A percentile compares a stretch with the other conserved stretches of the same genome.
phyloP scores from a whole-genome alignment of 306 rosid species.

The Pachyrhizus erosus region DNA sequence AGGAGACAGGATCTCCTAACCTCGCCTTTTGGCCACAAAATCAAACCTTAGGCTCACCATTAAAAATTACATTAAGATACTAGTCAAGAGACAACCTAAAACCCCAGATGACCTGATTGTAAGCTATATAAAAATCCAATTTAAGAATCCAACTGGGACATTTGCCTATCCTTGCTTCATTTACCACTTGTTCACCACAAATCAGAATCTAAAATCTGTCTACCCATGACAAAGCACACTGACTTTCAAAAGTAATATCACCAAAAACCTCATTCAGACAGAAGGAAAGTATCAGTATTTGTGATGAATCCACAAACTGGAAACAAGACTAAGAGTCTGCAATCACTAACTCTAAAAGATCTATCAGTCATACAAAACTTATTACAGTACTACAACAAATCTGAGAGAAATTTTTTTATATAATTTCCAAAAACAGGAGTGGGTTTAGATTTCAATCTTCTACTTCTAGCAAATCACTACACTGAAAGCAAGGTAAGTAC shows the following conservation, averaged over 20 bases:
- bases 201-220: not conserved
- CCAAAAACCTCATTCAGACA: not conserved
- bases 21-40: not conserved
- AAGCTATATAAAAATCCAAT: not conserved
- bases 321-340: not conserved
- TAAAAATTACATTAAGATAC: not conserved
- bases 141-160: not conserved
- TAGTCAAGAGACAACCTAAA: not conserved
- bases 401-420: not conserved
- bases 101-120: not conserved
- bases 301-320: not conserved
- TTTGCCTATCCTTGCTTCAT: not conserved
- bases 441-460: not conserved
- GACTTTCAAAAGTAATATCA: not conserved
- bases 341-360: not conserved
- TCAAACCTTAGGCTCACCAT: not conserved
- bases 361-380: not conserved
- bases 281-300: not conserved
- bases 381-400: not conserved
- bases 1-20: not conserved
- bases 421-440: no score
- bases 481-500: not conserved
- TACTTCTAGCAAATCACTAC: not conserved
- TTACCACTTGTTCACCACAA: not conserved
- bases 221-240: not conserved